A percentile compares a stretch with the other conserved stretches of the same genome.
Conservation (phyloP, 345 rosid species). For the Laguncularia racemosa region DNA sequence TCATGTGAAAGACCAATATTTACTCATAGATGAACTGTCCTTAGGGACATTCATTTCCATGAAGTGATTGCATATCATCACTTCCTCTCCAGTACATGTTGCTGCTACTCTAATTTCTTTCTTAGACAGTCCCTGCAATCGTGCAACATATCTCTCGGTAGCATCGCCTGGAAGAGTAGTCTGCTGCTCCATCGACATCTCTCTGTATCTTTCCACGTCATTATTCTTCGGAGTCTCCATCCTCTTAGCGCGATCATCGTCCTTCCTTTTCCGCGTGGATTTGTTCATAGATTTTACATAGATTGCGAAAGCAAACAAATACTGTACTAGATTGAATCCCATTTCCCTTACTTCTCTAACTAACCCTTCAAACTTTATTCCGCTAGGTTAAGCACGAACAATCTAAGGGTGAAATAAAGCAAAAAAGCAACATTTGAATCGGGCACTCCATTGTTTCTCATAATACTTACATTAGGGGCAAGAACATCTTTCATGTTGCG, state of each 20-base stretch:
- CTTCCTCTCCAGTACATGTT: conserved; percentile 96
- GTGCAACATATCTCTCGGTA: conserved; percentile 91
- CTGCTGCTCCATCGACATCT: conserved; percentile 97
- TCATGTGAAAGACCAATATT: conserved; percentile 99
- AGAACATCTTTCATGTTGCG: not conserved
- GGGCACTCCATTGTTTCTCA: conserved; percentile 22
- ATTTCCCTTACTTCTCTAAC: conserved; percentile 15
- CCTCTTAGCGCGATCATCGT: conserved; percentile 90
- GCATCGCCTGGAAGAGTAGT: conserved; percentile 85
- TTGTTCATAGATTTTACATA: conserved; percentile 1
- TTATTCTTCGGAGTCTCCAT: conserved; percentile 99
- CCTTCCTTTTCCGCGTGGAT: conserved; percentile 49
- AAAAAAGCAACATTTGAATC: conserved; percentile 1
- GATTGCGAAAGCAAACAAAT: conserved; percentile 3
- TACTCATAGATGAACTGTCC: conserved; percentile 85
- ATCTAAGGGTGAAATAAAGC: not conserved
- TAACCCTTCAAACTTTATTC: not conserved
- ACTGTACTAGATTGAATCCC: not conserved
- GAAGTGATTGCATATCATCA: conserved; percentile 85
- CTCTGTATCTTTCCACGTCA: conserved; percentile 98
- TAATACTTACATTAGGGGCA: not conserved
- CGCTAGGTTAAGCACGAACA: not conserved
- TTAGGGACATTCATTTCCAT: conserved; percentile 97
- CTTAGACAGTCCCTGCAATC: conserved; percentile 95
- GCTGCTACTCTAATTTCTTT: conserved; percentile 96